phyloP scores from a whole-genome alignment of 305 asterid genomes.

The Coffea humblotiana region DNA sequence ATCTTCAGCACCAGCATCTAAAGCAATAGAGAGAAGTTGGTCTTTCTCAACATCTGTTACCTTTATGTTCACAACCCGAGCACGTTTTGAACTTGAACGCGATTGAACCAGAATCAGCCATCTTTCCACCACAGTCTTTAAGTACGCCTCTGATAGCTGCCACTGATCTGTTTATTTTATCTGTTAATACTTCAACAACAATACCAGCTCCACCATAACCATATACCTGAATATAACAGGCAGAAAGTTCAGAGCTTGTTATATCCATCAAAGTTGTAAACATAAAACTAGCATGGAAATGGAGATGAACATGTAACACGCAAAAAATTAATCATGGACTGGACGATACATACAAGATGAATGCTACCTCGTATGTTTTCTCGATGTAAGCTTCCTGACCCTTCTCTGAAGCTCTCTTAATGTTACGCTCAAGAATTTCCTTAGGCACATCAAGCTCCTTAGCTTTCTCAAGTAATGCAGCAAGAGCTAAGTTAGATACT shows the following conservation, averaged over 20 bases:
- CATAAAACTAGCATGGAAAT: constrained; percentile 2
- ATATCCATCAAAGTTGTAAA: background rate
- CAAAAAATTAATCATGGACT: background rate
- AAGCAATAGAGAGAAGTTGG: constrained; percentile 69
- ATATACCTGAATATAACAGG: constrained; percentile 51
- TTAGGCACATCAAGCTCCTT: constrained; percentile 92
- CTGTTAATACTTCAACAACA: constrained; percentile 76
- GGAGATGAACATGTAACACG: background rate
- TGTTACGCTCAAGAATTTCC: constrained; percentile 80
- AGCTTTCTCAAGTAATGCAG: constrained; percentile 73
- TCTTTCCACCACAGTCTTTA: constrained; percentile 82
- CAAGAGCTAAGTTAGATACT: constrained; percentile 75
- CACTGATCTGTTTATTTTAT: constrained; percentile 76
- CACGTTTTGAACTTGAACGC: constrained; percentile 79
- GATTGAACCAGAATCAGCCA: constrained; percentile 93
- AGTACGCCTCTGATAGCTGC: constrained; percentile 65
- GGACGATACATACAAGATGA: constrained; percentile 9
- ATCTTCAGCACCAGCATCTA: constrained; percentile 92
- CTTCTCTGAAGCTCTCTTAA: constrained; percentile 88
- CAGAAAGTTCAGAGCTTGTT: constrained; percentile 2
- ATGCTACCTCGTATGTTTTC: constrained; percentile 73
- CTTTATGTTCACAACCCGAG: constrained; percentile 71
- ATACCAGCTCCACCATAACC: constrained; percentile 95
- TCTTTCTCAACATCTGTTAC: constrained; percentile 64
- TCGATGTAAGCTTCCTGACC: constrained; percentile 85